Evolutionary conservation across 768 basidiomycete genomes (phyloP).

Genomic region (Rhizopogon roseolus): DNA sequence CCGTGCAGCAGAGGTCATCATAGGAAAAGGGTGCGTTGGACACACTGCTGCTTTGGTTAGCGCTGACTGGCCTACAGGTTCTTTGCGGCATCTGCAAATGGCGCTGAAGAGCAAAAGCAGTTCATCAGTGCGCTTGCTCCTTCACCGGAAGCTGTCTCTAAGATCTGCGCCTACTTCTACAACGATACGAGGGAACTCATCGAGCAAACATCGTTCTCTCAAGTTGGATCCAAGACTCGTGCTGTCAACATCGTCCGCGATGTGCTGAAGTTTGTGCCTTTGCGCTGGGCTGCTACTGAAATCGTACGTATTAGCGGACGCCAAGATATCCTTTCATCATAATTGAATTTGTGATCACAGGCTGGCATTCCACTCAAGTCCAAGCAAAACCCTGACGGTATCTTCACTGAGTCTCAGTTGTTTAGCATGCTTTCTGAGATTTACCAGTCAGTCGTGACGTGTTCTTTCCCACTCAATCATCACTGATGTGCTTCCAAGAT

Average conservation of each 20-base stretch:
- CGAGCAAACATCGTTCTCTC: conserved; percentile 42
- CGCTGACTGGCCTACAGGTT: conserved; percentile 42
- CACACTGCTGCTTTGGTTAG: neutral
- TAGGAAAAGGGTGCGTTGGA: conserved; percentile 50
- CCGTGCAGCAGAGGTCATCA: conserved; percentile 49
- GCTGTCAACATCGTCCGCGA: conserved; percentile 66
- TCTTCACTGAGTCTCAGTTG: conserved; percentile 57
- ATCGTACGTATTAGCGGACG: conserved; percentile 42
- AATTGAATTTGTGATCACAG: conserved; percentile 34
- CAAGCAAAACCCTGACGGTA: conserved; percentile 44
- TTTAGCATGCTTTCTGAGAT: conserved; percentile 64
- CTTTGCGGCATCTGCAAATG: conserved; percentile 51
- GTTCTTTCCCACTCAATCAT: neutral
- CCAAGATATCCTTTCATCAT: neutral
- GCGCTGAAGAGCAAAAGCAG: conserved; percentile 34
- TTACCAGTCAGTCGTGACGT: conserved; percentile 44
- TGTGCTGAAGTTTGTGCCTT: conserved; percentile 60
- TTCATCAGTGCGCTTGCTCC: conserved; percentile 46
- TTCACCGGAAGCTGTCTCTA: conserved; percentile 41
- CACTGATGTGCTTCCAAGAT: conserved; percentile 36
- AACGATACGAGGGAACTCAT: conserved; percentile 60
- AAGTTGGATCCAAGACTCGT: conserved; percentile 46
- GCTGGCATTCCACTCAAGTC: conserved; percentile 69
- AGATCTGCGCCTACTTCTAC: conserved; percentile 60
- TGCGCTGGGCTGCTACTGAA: conserved; percentile 66